Percentiles rank a stretch among this genome's conserved stretches.
phyloP scores from a whole-genome alignment of 139 green algal species.

The Mesostigma viride region DNA sequence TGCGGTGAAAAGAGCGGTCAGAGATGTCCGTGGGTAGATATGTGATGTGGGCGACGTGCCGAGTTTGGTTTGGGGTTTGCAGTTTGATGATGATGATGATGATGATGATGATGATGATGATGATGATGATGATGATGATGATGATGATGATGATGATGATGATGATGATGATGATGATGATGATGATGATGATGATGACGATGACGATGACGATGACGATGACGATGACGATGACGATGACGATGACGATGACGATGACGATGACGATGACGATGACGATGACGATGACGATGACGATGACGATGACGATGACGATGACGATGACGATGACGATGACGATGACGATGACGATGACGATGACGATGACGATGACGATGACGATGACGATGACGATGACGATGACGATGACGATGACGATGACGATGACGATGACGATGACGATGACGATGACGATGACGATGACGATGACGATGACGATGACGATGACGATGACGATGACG shows the following conservation, averaged over 20 bases:
- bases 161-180: constrained; percentile 17
- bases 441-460: constrained; percentile 14
- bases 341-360: constrained; percentile 20
- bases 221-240: constrained; percentile 11
- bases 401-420: constrained; percentile 14
- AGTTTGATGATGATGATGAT: constrained; percentile 14
- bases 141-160: constrained; percentile 10
- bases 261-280: constrained; percentile 19
- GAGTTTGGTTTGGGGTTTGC: background rate
- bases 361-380: constrained; percentile 15
- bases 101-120: constrained; percentile 18
- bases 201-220: constrained; percentile 13
- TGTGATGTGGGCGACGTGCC: no score
- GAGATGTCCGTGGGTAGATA: no score
- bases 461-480: constrained; percentile 12
- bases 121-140: constrained; percentile 10
- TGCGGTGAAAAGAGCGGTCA: no score
- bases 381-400: constrained; percentile 18
- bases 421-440: constrained; percentile 10
- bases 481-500: no score
- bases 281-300: constrained; percentile 16
- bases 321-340: constrained; percentile 21
- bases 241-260: constrained; percentile 19
- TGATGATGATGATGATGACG: constrained; percentile 17
- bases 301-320: constrained; percentile 17